Evolutionary conservation across 768 basidiomycete genomes (phyloP), one percentile per base, ranked within the genome.

Genomic region (Lactarius psammicola): DNA sequence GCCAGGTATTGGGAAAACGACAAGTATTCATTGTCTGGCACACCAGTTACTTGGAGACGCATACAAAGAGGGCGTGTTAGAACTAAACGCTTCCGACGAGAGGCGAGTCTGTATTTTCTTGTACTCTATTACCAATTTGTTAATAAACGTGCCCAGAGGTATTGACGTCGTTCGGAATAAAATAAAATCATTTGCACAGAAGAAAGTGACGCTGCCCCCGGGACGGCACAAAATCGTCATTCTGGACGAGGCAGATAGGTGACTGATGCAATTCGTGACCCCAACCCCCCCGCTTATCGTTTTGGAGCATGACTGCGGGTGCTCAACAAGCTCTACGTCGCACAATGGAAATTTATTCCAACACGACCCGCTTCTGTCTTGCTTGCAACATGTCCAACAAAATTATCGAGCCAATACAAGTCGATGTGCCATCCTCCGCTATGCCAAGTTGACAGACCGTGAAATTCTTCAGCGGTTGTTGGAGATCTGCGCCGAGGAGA

Each of bases 321-420:
- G 97, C 97, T 20, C 97, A 99, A 75, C 97, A 99, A 78, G 97
- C 97, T 9, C 83, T 99, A 9, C 87, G 97, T 63, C 85, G 97
- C 70, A 99, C 97, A 23, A 99, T 99, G 97, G 97, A 99, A 79
- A 97, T 99, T 69, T 98, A 87, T 76, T 92, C 94, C 54, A 98
- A 98, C 75, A 98, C 97, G 10, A 99, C 97, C 1, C 91, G 97
- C 10, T 99, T 99, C 76, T 95, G 94, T 65, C 82, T 98, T 30
- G 97, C 97, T 6, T 99, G 97, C 78, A 99, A 99, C 74, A 94
- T 96, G 93, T 94, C 94, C 74, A 99, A 95, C 81, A 99, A 99
- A 76, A 98, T 99, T 68, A 99, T 99, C 72, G 97, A 99, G 74
- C 97, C 97, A n/a, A 98, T 99, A 68, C 97, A 99, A 93, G 90